Conservation (phyloP, 208 protist genomes). For the Novymonas esmeraldas region DNA sequence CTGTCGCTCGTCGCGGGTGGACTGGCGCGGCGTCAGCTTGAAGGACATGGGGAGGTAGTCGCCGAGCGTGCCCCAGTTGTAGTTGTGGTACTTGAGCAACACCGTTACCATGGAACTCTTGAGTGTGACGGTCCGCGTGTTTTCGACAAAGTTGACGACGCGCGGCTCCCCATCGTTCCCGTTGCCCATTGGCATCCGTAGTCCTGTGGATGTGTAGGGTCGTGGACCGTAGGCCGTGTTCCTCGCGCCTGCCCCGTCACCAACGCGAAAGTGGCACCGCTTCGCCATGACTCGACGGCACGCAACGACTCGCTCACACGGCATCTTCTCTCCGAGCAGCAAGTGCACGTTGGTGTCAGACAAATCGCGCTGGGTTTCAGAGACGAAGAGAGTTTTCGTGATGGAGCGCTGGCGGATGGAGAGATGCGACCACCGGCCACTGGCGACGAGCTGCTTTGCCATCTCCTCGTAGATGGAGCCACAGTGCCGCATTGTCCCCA, state of each 20-base stretch:
- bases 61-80: conserved; percentile 58
- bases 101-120: conserved; percentile 85
- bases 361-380: conserved; percentile 31
- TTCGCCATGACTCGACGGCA: conserved; percentile 48
- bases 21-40: conserved; percentile 47
- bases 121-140: conserved; percentile 71
- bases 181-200: conserved; percentile 60
- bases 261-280: conserved; percentile 27
- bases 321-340: conserved; percentile 72
- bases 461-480: conserved; percentile 84
- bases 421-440: conserved; percentile 54
- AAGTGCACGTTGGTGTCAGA: conserved; percentile 55
- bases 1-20: conserved; percentile 54
- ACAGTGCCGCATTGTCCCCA: conserved; percentile 66
- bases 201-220: conserved; percentile 1
- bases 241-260: conserved; percentile 6
- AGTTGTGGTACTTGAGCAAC: conserved; percentile 58
- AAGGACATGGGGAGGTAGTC: conserved; percentile 72
- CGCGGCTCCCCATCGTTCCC: conserved; percentile 46
- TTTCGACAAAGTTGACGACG: conserved; percentile 75
- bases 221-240: conserved; percentile 1
- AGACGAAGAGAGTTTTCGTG: conserved; percentile 43
- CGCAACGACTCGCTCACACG: conserved; percentile 56
- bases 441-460: conserved; percentile 57
- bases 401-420: conserved; percentile 25